A percentile compares a stretch with the other conserved stretches of the same genome.
phyloP scores from a whole-genome alignment of 1,284 basidiomycete species.

The Moniliella sp. region DNA sequence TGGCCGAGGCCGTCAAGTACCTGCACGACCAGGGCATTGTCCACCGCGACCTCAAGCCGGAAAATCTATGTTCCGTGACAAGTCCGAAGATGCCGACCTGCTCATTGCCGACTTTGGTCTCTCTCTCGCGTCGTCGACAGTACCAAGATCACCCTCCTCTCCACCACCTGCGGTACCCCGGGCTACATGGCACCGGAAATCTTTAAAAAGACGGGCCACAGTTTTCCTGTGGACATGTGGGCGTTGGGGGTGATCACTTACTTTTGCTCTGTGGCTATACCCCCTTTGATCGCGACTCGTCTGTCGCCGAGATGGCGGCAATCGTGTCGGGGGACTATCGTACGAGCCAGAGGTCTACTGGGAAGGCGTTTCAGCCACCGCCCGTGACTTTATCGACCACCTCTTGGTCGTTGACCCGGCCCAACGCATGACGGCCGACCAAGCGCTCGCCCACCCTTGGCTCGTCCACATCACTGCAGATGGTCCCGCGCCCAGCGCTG shows the following conservation, averaged over 20 bases:
- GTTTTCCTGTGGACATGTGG: conserved; percentile 78
- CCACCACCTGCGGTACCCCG: conserved; percentile 82
- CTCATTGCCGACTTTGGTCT: conserved; percentile 95
- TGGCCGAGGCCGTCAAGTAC: conserved; percentile 68
- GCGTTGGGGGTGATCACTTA: conserved; percentile 31
- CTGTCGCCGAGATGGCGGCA: conserved; percentile 30
- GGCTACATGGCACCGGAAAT: conserved; percentile 96
- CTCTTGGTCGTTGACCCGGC: conserved; percentile 23
- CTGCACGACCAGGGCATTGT: conserved; percentile 82
- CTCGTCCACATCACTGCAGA: conserved; percentile 5
- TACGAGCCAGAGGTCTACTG: conserved; percentile 28
- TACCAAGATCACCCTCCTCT: conserved; percentile 63
- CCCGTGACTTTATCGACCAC: conserved; percentile 25
- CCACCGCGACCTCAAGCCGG: conserved; percentile 85
- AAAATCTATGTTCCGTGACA: conserved; percentile 83
- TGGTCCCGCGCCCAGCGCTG: no score
- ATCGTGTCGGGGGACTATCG: conserved; percentile 29
- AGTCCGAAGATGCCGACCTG: conserved; percentile 72
- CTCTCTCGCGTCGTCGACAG: conserved; percentile 63
- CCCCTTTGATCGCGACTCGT: conserved; percentile 29
- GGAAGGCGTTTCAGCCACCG: conserved; percentile 19
- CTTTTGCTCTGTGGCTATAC: conserved; percentile 33
- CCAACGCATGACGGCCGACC: conserved; percentile 14
- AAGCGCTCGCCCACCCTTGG: conserved; percentile 25
- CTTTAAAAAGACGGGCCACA: conserved; percentile 74